Evolutionary conservation across 1,139 yeast genomes (phyloP), one percentile per base, ranked within the genome.

Genomic region (Torulaspora pretoriensis): DNA sequence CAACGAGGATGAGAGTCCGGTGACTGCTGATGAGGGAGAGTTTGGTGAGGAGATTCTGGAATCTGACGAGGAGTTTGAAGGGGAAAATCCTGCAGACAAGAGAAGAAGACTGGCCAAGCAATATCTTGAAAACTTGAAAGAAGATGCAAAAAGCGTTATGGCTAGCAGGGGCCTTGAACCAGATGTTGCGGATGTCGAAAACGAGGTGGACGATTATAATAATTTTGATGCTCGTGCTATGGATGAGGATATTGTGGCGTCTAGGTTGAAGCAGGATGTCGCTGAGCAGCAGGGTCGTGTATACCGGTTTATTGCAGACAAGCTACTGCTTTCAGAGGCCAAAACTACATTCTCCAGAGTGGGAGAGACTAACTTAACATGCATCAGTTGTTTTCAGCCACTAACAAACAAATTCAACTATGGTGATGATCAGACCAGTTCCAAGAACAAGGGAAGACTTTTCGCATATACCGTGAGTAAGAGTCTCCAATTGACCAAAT

Each of bases 91-190:
- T 16, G 95, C 96, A 0, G 98, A 92, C 60, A 90, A 88, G 66
- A 79, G 99, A 68, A 79, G 97, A 68, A 73, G 97, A 60, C 72
- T 92, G 52, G 98, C 98, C 16, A 89, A 89, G 65, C 95, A 90
- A 65, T 92, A 92, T 65, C 71, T 92, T 54, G 92, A 85, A 37
- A 86, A 86, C 60, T 68, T 92, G 57, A 80, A 83, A 60, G 67
- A 69, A 3, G 86, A 80, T 51, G 72, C 74, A 14, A 79, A 74
- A 25, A 73, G 62, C 10, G 61, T 67, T 38, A 61, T 55, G 9
- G 51, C 50, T 3, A 58, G 56, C 13, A 55, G 46, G 28, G 37
- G 38, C 8, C 40, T 42, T 6, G 43, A 42, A 8, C 51, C 42
- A 3, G 57, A 49, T 9, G 9, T 3, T 8, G 46, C 34, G n/a